Percentiles rank a stretch among this genome's conserved stretches.
Conservation (phyloP, 2,329 filamentous ascomycete species). For the Botryosphaeria agaves region DNA sequence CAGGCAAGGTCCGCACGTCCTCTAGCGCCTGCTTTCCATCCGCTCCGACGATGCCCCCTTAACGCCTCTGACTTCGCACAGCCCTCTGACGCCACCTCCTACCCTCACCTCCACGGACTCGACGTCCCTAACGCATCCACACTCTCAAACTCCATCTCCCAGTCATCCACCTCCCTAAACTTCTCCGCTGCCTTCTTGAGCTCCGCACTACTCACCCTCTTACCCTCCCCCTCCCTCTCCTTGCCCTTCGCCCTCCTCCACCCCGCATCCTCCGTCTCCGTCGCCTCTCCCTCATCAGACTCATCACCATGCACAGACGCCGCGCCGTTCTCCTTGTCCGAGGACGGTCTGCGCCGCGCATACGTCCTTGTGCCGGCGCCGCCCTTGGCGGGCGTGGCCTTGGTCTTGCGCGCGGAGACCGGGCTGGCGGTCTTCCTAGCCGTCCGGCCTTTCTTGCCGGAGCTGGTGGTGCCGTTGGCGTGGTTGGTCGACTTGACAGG, state of each 20-base stretch:
- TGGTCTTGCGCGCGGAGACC: conserved; percentile 4
- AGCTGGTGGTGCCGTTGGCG: too few species aligned
- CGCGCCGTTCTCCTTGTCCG: conserved; percentile 28
- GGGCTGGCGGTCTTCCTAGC: conserved; percentile 3
- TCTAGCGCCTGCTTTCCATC: too few species aligned
- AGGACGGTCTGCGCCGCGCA: conserved; percentile 14
- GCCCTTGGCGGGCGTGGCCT: conserved; percentile 2
- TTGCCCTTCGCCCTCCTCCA: background rate
- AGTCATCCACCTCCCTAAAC: conserved; percentile 31
- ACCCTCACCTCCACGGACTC: conserved; percentile 20
- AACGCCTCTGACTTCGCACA: too few species aligned
- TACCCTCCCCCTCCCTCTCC: background rate
- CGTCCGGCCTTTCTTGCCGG: background rate
- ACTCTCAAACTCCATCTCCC: conserved; percentile 34
- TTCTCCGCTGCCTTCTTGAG: conserved; percentile 26
- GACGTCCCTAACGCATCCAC: conserved; percentile 20
- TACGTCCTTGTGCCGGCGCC: conserved; percentile 10
- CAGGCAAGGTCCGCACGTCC: too few species aligned
- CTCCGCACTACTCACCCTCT: conserved; percentile 15
- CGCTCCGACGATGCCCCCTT: too few species aligned
- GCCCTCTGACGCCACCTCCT: background rate
- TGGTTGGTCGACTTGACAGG: too few species aligned
- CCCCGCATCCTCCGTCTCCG: conserved; percentile 10
- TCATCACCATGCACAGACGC: too few species aligned
- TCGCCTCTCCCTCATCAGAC: conserved; percentile 8